These are phyloP conservation scores for Rhodotorula sp. DNA, from an alignment of 1,284 basidiomycete species.

Conservation along the genomic window DNA sequence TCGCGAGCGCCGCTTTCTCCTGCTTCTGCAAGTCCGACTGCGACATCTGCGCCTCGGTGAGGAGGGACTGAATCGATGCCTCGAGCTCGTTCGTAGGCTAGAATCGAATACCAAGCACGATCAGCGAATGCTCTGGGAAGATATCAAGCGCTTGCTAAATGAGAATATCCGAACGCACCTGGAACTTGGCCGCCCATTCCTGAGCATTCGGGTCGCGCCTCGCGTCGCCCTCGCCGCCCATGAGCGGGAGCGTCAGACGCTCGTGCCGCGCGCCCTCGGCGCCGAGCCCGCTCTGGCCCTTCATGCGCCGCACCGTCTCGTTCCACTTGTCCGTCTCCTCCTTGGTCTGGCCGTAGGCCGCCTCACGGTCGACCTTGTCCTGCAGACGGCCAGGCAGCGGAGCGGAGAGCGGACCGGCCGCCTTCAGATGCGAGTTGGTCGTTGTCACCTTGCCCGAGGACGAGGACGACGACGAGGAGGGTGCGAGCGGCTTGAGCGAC, in stretches of 20 bases:
- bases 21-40: slow-evolving; percentile 40
- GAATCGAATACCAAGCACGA: no score
- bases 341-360: slow-evolving; percentile 90
- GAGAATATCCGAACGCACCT: slow-evolving; percentile 32
- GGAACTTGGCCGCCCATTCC: slow-evolving; percentile 68
- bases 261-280: slow-evolving; percentile 43
- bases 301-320: slow-evolving; percentile 80
- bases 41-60: slow-evolving; percentile 49
- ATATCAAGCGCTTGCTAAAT: not conserved
- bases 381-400: slow-evolving; percentile 84
- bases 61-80: slow-evolving; percentile 47
- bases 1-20: slow-evolving; percentile 39
- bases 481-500: slow-evolving; percentile 60
- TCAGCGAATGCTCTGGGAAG: no score
- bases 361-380: slow-evolving; percentile 86
- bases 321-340: slow-evolving; percentile 93
- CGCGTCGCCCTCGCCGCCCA: slow-evolving; percentile 37
- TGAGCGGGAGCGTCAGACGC: slow-evolving; percentile 38
- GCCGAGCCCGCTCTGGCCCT: slow-evolving; percentile 52
- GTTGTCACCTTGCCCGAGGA: slow-evolving; percentile 43
- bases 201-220: slow-evolving; percentile 51
- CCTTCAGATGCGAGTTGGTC: slow-evolving; percentile 49
- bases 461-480: slow-evolving; percentile 39
- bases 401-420: slow-evolving; percentile 69
- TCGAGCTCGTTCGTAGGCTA: slow-evolving; percentile 44